Conservation (phyloP, 176 grass and related monocot species). For the Eragrostis nindensis region DNA sequence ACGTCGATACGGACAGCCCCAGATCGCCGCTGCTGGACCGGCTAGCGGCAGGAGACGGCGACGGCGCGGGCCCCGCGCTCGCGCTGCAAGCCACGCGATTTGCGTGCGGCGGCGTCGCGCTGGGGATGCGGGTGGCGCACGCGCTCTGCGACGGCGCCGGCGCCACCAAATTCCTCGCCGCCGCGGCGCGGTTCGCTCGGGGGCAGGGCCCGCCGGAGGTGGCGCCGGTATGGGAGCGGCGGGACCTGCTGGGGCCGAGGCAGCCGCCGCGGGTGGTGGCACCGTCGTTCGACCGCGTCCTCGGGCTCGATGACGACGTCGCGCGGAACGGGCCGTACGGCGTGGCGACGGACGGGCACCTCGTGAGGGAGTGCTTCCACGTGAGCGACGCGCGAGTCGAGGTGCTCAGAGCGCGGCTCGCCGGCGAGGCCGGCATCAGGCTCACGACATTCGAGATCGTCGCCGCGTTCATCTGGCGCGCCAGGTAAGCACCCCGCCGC, state of each 20-base stretch:
- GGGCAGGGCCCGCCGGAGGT: background rate
- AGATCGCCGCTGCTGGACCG: constrained; percentile 45
- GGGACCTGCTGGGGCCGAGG: constrained; percentile 55
- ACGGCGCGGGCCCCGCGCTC: constrained; percentile 29
- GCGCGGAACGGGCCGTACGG: constrained; percentile 41
- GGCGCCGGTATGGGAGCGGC: constrained; percentile 58
- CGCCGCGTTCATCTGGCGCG: constrained; percentile 78
- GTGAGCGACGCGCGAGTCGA: constrained; percentile 64
- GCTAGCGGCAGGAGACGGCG: constrained; percentile 40
- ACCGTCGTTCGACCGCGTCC: constrained; percentile 43
- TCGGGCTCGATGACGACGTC: constrained; percentile 45
- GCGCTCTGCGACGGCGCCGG: constrained; percentile 78
- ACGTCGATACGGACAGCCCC: constrained; percentile 46
- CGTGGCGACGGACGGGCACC: background rate
- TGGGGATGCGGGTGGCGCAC: constrained; percentile 77
- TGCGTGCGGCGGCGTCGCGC: constrained; percentile 62
- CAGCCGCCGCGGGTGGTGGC: constrained; percentile 38
- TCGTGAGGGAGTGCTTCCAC: constrained; percentile 63
- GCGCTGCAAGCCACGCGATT: constrained; percentile 66
- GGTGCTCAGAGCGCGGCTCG: constrained; percentile 43
- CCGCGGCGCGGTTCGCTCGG: constrained; percentile 47
- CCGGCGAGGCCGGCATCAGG: constrained; percentile 49
- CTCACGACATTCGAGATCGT: constrained; percentile 76
- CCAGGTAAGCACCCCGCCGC: constrained; percentile 55
- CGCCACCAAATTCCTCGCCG: constrained; percentile 59